A percentile compares a stretch with the other conserved stretches of the same genome.
These are phyloP conservation scores for Cladosporium sp. DNA, from an alignment of 2,329 filamentous ascomycete species.

Conservation along the genomic window DNA sequence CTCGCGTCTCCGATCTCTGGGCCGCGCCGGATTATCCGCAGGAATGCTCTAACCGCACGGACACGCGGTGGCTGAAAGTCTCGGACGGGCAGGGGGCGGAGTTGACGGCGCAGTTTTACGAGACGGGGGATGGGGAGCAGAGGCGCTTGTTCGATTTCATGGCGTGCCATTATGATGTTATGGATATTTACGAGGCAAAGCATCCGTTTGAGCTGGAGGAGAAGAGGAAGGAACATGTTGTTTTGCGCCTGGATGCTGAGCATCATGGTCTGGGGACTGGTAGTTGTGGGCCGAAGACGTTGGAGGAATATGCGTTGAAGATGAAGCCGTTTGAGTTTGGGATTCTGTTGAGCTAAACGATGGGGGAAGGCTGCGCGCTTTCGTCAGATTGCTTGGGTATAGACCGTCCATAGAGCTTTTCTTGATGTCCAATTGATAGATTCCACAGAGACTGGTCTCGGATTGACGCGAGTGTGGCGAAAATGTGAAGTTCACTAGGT, in stretches of 20 bases:
- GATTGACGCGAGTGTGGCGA: too few relatives aligned
- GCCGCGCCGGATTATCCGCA: slow-evolving; percentile 64
- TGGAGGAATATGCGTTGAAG: slow-evolving; percentile 38
- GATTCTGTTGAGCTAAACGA: slow-evolving; percentile 18
- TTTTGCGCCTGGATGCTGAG: slow-evolving; percentile 57
- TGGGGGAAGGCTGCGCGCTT: background rate
- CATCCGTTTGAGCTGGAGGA: slow-evolving; percentile 61
- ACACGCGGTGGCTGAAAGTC: slow-evolving; percentile 52
- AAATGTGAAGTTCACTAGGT: too few relatives aligned
- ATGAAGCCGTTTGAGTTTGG: slow-evolving; percentile 36
- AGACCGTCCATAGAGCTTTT: too few relatives aligned
- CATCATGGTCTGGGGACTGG: slow-evolving; percentile 62
- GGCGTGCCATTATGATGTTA: slow-evolving; percentile 50
- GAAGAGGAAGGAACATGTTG: slow-evolving; percentile 50
- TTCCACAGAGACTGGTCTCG: too few relatives aligned
- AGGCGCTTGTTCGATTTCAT: slow-evolving; percentile 45
- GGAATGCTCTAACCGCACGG: slow-evolving; percentile 62
- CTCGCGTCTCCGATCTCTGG: slow-evolving; percentile 48
- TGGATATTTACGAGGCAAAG: slow-evolving; percentile 53
- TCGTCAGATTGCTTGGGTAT: too few relatives aligned
- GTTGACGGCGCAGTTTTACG: slow-evolving; percentile 29
- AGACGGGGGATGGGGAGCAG: slow-evolving; percentile 13
- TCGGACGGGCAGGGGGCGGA: slow-evolving; percentile 6
- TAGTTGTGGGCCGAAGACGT: slow-evolving; percentile 55
- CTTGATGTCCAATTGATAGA: too few relatives aligned